Base-by-base conservation (phyloP, 2,329 filamentous ascomycete genomes). In the Thermothelomyces thermophilus region DNA sequence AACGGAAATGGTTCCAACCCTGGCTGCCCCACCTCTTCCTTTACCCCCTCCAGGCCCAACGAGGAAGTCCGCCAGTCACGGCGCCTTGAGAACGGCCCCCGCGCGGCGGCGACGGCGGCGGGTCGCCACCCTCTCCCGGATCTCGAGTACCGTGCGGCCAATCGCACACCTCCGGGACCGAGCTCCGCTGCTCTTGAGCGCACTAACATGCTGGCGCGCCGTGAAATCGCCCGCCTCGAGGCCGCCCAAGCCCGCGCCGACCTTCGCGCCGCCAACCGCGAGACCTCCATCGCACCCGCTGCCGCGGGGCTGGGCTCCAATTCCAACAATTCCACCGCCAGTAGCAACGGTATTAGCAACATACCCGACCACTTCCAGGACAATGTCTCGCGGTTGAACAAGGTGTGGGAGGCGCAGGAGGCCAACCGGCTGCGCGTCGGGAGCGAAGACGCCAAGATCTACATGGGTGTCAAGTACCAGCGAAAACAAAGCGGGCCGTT, bases 381-480 rank as follows among this genome's bases (percentile, higher is more conserved):
- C 49, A 72, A 77, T 19, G 68, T 79, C 54, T 70, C 72, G 46
- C 70, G 75, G 2, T 68, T 81, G 19, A 77, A 80, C 55, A 72
- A 73, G 52, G 71, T 81, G 1, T 82, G 78, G 78, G 71, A 68
- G 0, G 68, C 71, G 1, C 76, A 81, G 54, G 77, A 80, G 59
- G 68, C 68, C 2, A 64, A 73, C 9, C 67, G 74, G 3, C 64
- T 72, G 47, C 68, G 68, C 31, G 65, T 65, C 6, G 69, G 65
- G 2, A 63, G 67, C 9, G 72, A 80, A 14, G 75, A 80, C 19
- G 72, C 74, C 47, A 83, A 79, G 64, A 74, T 79, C 14, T 74
- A 79, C 57, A 71, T 72, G 22, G 80, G 79, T 20, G 67, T 82
- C 60, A 82, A 79, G 62, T 84, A 84, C 56, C 78, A 82, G 63